Conservation (phyloP, 371 early-diverging fungal species). For the Mucor velutinosus region DNA sequence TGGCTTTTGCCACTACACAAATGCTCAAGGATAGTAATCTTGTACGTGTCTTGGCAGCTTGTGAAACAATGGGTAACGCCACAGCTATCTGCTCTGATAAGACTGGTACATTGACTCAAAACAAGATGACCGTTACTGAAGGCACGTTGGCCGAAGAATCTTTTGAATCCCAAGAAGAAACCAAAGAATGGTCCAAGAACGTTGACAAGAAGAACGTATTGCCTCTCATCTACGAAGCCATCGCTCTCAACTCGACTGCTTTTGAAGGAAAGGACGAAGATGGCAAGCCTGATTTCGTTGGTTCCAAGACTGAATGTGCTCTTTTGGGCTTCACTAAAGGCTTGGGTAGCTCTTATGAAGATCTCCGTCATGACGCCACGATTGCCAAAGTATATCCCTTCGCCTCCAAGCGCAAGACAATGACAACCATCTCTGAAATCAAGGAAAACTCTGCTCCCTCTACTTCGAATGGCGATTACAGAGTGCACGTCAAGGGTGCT, state of each 20-base stretch:
- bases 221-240: slow-evolving; percentile 59
- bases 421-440: slow-evolving; percentile 66
- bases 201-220: slow-evolving; percentile 35
- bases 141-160: slow-evolving; percentile 56
- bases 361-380: slow-evolving; percentile 60
- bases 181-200: slow-evolving; percentile 33
- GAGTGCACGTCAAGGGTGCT: slow-evolving; percentile 80
- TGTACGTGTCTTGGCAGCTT: slow-evolving; percentile 91
- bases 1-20: slow-evolving; percentile 94
- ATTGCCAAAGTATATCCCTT: slow-evolving; percentile 71
- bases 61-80: slow-evolving; percentile 98
- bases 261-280: slow-evolving; percentile 82
- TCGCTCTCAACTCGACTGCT: slow-evolving; percentile 89
- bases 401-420: slow-evolving; percentile 81
- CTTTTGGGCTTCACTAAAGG: slow-evolving; percentile 73
- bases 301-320: slow-evolving; percentile 94
- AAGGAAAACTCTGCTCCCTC: slow-evolving; percentile 38
- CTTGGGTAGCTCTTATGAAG: slow-evolving; percentile 65
- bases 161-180: slow-evolving; percentile 36
- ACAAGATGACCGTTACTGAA: slow-evolving; percentile 93
- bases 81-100: slow-evolving; percentile 97
- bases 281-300: slow-evolving; percentile 75
- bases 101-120: slow-evolving; percentile 96
- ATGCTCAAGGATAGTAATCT: slow-evolving; percentile 95
- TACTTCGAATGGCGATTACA: slow-evolving; percentile 45